phyloP scores from a whole-genome alignment of 495 filamentous ascomycete genomes.

The Cairneyella variabilis region DNA sequence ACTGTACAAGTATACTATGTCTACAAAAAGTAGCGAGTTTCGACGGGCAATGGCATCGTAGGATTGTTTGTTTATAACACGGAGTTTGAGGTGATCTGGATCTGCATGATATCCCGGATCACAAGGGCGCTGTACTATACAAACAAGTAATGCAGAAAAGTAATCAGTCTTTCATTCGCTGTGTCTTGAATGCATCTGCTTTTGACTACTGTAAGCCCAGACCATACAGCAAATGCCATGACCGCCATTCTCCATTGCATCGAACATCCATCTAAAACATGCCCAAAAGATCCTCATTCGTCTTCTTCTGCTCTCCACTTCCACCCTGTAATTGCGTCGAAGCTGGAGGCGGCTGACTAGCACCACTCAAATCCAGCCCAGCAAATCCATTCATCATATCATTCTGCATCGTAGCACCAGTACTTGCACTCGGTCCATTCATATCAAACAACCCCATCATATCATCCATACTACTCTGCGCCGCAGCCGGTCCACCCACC shows the following conservation, averaged over 20 bases:
- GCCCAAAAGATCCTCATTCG: slow-evolving; percentile 85
- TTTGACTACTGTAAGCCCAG: no score
- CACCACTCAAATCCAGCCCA: slow-evolving; percentile 67
- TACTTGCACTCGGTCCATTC: slow-evolving; percentile 1
- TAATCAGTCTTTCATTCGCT: not conserved
- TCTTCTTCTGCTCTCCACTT: slow-evolving; percentile 48
- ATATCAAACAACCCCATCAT: slow-evolving; percentile 80
- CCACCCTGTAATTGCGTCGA: slow-evolving; percentile 40
- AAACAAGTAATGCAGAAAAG: no score
- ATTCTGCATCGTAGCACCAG: slow-evolving; percentile 29
- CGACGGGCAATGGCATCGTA: no score
- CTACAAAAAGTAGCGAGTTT: not conserved
- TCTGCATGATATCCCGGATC: no score
- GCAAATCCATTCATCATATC: slow-evolving; percentile 84
- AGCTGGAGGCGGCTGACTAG: slow-evolving; percentile 46
- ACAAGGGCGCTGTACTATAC: no score
- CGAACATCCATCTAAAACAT: slow-evolving; percentile 66
- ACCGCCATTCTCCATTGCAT: not conserved
- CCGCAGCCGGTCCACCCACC: slow-evolving; percentile 33
- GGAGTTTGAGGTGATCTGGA: no score
- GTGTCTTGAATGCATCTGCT: not conserved
- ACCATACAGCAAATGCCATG: slow-evolving; percentile 1
- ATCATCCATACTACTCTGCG: slow-evolving; percentile 73
- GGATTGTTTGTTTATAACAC: no score
- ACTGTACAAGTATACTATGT: not conserved